A percentile compares a stretch with the other conserved stretches of the same genome.
phyloP scores from a whole-genome alignment of 164 flowering plant genomes.

The Echeveria elegans region DNA sequence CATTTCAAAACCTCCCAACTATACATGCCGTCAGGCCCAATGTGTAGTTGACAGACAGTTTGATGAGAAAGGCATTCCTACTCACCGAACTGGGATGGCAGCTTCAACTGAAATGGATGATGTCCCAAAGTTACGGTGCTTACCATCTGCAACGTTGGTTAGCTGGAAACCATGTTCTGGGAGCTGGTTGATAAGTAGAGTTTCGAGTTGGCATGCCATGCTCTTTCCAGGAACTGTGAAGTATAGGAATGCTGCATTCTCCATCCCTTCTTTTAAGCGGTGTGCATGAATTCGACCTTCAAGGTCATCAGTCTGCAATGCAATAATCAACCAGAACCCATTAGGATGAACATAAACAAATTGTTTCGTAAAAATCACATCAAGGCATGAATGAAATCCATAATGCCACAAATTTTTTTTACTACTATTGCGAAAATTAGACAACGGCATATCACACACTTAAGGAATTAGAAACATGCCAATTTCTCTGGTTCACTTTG shows the following conservation, averaged over 20 bases:
- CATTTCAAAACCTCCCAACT: neutral
- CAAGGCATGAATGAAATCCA: too few species aligned
- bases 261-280: slow-evolving; percentile 70
- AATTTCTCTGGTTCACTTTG: too few species aligned
- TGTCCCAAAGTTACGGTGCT: slow-evolving; percentile 85
- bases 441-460: too few species aligned
- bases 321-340: neutral
- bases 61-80: neutral
- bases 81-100: slow-evolving; percentile 11
- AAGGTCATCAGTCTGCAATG: slow-evolving; percentile 74
- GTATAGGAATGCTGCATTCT: slow-evolving; percentile 53
- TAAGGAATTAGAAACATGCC: neutral
- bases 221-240: slow-evolving; percentile 82
- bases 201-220: slow-evolving; percentile 80
- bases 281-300: slow-evolving; percentile 76
- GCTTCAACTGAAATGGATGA: slow-evolving; percentile 25
- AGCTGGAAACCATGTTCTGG: slow-evolving; percentile 59
- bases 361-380: too few species aligned
- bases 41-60: neutral
- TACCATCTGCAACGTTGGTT: slow-evolving; percentile 78
- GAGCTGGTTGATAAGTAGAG: slow-evolving; percentile 88
- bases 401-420: too few species aligned
- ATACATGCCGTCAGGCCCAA: slow-evolving; percentile 1
- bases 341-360: neutral
- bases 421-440: too few species aligned